A percentile compares a stretch with the other conserved stretches of the same genome.
phyloP scores from a whole-genome alignment of 1,139 yeast genomes.

The Pneumocystis canis region DNA sequence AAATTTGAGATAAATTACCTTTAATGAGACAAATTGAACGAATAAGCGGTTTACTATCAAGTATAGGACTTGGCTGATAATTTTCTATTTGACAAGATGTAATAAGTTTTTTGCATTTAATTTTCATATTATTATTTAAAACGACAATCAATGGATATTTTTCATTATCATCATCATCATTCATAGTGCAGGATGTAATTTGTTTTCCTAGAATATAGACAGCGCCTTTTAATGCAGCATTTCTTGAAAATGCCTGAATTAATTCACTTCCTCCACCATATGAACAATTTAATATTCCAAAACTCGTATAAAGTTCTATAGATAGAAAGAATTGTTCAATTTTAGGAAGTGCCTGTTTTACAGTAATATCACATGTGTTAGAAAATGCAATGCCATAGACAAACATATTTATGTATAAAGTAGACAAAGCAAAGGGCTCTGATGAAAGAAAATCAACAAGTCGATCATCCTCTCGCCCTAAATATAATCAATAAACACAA shows the following conservation, averaged over 20 bases:
- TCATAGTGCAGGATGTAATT: background rate
- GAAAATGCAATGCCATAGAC: constrained; percentile 77
- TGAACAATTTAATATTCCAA: constrained; percentile 82
- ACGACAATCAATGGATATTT: constrained; percentile 39
- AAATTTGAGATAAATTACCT: background rate
- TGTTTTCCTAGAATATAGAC: constrained; percentile 42
- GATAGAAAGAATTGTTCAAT: constrained; percentile 72
- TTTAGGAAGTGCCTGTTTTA: constrained; percentile 62
- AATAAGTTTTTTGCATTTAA: constrained; percentile 19
- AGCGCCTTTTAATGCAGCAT: constrained; percentile 97
- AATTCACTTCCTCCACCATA: constrained; percentile 95
- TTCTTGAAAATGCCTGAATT: constrained; percentile 91
- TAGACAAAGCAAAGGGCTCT: constrained; percentile 4
- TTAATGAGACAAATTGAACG: constrained; percentile 2
- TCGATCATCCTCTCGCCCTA: background rate
- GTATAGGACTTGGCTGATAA: background rate
- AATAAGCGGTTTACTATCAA: background rate
- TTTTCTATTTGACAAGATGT: background rate
- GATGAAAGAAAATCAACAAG: constrained; percentile 1
- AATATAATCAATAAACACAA: constrained; percentile 30
- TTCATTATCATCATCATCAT: background rate
- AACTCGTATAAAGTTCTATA: constrained; percentile 85
- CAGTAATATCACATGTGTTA: constrained; percentile 40
- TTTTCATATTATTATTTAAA: constrained; percentile 61
- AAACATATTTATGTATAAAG: constrained; percentile 1